Evolutionary conservation across 2,329 filamentous ascomycete genomes (phyloP), one percentile per base, ranked within the genome.

Genomic region (Colletotrichum coccodes): DNA sequence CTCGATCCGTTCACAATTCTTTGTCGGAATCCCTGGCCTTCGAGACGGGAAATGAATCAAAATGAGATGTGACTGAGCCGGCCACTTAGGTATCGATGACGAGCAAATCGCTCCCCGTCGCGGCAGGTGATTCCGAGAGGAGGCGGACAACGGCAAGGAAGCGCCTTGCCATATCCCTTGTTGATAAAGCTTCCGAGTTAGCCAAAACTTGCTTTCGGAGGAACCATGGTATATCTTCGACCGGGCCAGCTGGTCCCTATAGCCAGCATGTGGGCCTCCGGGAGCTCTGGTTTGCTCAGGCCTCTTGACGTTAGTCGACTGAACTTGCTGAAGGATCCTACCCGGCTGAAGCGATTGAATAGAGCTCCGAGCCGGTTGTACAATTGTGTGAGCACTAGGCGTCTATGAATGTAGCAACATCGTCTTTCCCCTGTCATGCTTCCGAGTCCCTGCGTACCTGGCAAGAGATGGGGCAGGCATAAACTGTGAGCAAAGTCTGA

Each of bases 361-460:
- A 30, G 32, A 38, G 21, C 34, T 30, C 6, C 21, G 4, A 28
- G 23, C 30, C 11, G 14, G 16, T 36, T 56, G 32, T 54, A 28
- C 36, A 30, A 52, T 57, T 26, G 28, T 58, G 52, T 58, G 32
- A 64, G 61, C 44, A 49, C 52, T 26, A 38, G 52, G 23, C 7
- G 11, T 32, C 3, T 38, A 40, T 12, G 38, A 53, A 30, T 47
- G 59, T 53, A 28, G 36, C 23, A 63, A 7, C n/a, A 38, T 16
- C n/a, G 12, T 58, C 53, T 46, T 38, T 53, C 56, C 59, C 50
- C 30, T 67, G 53, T 58, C 21, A 18, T 60, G 42, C n/a, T 53
- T 44, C 34, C 61, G 8, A 60, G 61, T 56, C 53, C 54, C 54
- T 68, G 42, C 53, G 26, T 68, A 9, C 40, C n/a, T 42, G 61